These are phyloP conservation scores for Pogostemon cablin DNA, from an alignment of 257 asterid species.

Conservation along the genomic window DNA sequence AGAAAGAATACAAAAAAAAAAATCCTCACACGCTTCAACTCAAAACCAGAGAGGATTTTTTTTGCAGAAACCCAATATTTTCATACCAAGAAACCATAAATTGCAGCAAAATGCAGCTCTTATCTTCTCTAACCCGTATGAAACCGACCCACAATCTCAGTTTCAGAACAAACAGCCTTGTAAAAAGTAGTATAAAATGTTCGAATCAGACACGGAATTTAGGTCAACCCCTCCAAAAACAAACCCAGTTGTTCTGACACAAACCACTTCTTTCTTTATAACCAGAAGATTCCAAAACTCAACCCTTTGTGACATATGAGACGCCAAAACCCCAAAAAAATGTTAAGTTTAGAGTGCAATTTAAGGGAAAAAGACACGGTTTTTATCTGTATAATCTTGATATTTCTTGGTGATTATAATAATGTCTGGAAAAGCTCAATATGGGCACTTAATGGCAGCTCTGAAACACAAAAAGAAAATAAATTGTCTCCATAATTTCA, in stretches of 20 bases:
- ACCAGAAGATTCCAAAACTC: slow-evolving; percentile 71
- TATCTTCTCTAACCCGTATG: slow-evolving; percentile 27
- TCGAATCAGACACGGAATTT: slow-evolving; percentile 43
- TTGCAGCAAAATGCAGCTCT: slow-evolving; percentile 33
- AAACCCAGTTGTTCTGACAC: slow-evolving; percentile 53
- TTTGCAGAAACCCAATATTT: slow-evolving; percentile 32
- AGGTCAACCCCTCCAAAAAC: slow-evolving; percentile 76
- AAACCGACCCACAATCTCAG: slow-evolving; percentile 48
- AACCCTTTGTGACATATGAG: slow-evolving; percentile 45
- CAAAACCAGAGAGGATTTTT: slow-evolving; percentile 8
- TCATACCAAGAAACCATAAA: slow-evolving; percentile 27
- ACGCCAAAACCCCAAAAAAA: slow-evolving; percentile 30
- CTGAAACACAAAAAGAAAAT: slow-evolving; percentile 42
- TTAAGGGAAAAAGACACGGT: slow-evolving; percentile 17
- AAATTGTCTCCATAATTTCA: slow-evolving; percentile 24
- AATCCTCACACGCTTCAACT: slow-evolving; percentile 24
- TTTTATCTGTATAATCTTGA: slow-evolving; percentile 21
- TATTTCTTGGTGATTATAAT: slow-evolving; percentile 1
- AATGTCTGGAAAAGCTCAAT: slow-evolving; percentile 34
- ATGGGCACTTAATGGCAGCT: slow-evolving; percentile 50
- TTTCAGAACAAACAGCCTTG: slow-evolving; percentile 36
- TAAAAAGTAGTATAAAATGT: slow-evolving; percentile 12
- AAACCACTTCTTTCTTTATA: slow-evolving; percentile 41
- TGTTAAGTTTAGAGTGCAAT: slow-evolving; percentile 18
- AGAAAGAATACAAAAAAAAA: slow-evolving; percentile 20